Percentiles rank a stretch among this genome's conserved stretches.
Evolutionary conservation across 192 early-diverging fungal genomes (phyloP).

Genomic region (Mortierella hygrophila): DNA sequence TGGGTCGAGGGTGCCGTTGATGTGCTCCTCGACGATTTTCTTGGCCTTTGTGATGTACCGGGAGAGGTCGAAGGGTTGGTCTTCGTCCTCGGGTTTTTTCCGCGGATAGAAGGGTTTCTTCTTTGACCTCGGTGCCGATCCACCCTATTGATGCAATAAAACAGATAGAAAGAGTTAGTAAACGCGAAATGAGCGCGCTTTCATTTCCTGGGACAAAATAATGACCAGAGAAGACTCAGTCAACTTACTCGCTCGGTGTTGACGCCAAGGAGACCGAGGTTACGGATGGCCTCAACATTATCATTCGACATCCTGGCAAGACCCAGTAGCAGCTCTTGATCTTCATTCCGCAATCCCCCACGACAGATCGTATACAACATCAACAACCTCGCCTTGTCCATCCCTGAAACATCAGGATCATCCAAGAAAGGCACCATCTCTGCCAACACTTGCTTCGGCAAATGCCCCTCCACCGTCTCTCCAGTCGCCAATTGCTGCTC

Average conservation of each 20-base stretch:
- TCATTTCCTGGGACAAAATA: too few species aligned
- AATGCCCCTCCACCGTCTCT: slow-evolving; percentile 77
- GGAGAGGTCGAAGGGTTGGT: slow-evolving; percentile 78
- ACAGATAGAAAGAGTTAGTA: slow-evolving; percentile 8
- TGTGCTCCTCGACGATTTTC: slow-evolving; percentile 69
- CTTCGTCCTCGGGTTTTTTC: slow-evolving; percentile 71
- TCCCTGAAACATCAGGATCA: slow-evolving; percentile 71
- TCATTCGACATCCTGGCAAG: slow-evolving; percentile 79
- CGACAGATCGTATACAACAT: slow-evolving; percentile 87
- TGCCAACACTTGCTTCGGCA: slow-evolving; percentile 75
- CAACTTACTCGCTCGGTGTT: slow-evolving; percentile 63
- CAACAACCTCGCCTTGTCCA: slow-evolving; percentile 83
- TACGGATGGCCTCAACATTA: slow-evolving; percentile 85
- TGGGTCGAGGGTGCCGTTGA: slow-evolving; percentile 67
- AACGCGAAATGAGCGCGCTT: not conserved
- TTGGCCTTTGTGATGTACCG: slow-evolving; percentile 85
- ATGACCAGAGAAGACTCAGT: not conserved
- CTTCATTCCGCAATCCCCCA: slow-evolving; percentile 80
- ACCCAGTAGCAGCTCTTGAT: slow-evolving; percentile 74
- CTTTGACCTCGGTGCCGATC: slow-evolving; percentile 63
- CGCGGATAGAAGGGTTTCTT: slow-evolving; percentile 65
- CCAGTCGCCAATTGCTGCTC: slow-evolving; percentile 88
- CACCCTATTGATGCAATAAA: slow-evolving; percentile 36
- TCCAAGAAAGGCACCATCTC: slow-evolving; percentile 85
- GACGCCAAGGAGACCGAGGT: slow-evolving; percentile 76